A percentile compares a stretch with the other conserved stretches of the same genome.
phyloP scores from a whole-genome alignment of 2,329 filamentous ascomycete genomes.

The Xylaria sp. region DNA sequence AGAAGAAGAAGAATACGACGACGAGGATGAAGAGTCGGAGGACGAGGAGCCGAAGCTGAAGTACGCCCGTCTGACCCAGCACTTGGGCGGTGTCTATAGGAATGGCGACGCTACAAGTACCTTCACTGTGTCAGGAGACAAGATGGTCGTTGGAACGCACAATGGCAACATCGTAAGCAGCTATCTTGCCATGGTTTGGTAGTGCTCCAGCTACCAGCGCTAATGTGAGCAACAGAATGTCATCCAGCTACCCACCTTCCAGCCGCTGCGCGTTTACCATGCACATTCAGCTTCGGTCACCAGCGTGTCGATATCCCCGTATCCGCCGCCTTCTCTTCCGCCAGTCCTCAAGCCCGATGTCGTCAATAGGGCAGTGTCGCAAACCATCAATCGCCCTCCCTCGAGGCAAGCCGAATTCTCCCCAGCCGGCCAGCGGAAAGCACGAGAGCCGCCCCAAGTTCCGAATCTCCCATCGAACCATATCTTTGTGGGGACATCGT shows the following conservation, averaged over 20 bases:
- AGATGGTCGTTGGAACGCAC: constrained; percentile 96
- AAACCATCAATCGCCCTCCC: constrained; percentile 40
- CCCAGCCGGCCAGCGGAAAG: constrained; percentile 42
- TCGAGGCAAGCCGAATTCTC: constrained; percentile 47
- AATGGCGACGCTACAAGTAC: constrained; percentile 94
- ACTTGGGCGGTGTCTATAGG: constrained; percentile 79
- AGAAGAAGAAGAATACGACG: constrained; percentile 60
- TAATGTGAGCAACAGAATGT: constrained; percentile 56
- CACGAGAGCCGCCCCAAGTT: constrained; percentile 55
- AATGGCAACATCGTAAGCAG: constrained; percentile 88
- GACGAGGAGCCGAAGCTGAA: constrained; percentile 95
- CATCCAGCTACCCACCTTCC: constrained; percentile 79
- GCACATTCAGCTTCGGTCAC: constrained; percentile 93
- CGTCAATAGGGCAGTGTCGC: constrained; percentile 40
- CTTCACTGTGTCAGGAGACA: constrained; percentile 89
- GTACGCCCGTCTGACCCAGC: constrained; percentile 83
- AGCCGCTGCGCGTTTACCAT: constrained; percentile 82
- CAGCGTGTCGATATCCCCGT: constrained; percentile 86
- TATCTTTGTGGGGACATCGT: constrained; percentile 91
- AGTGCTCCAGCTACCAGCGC: not conserved
- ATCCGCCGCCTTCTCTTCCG: constrained; percentile 65
- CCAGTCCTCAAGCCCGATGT: constrained; percentile 48
- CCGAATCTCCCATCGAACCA: constrained; percentile 82
- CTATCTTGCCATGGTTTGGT: constrained; percentile 17
- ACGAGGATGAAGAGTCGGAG: constrained; percentile 78